Evolutionary conservation across 371 early-diverging fungal genomes (phyloP), one percentile per base, ranked within the genome.

Genomic region (Syncephalastrum contaminatum): DNA sequence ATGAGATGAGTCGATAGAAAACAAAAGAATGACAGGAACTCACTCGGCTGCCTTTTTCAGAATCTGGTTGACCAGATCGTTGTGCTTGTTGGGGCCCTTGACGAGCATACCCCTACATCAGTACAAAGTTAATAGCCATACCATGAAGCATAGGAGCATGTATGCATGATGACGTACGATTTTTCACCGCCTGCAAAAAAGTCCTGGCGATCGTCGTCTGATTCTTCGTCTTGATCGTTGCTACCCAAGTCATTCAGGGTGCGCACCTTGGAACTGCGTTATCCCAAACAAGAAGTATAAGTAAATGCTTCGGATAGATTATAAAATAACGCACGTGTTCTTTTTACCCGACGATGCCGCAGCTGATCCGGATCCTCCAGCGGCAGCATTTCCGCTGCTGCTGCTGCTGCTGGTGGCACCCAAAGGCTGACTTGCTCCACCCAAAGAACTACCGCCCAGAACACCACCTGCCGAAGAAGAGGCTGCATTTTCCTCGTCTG

Each of bases 151-250:
- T 30, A 30, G 12, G 36, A 30, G 36, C 12, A 30, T 6, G 2
- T 2, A 30, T 5, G 10, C 2, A 30, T 30, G 10, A 15, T 27
- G 8, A 75, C 86, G 39, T 75, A 90, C 86, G 89, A 89, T 73
- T 88, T 89, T 66, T 93, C 94, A 24, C 94, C 94, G 13, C 94
- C 94, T 18, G 93, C 87, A 74, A 86, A 93, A 30, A 81, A 84
- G 58, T 88, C 88, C 63, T 93, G 83, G 21, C 86, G 88, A 18
- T 90, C 76, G 16, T 82, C 84, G 13, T 82, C 78, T 5, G 82
- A 80, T 3, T 75, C 80, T n/a, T 82, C 78, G 15, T 75, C 67
- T 20, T 72, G 63, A 24, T 72, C 67, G 15, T 56, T 67, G 24
- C 60, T 50, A 52, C 59, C 45, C 66, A 88, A 50, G 59, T 85